Conservation (phyloP, 1,284 basidiomycete species). For the Cryptococcus jaspeensis region DNA sequence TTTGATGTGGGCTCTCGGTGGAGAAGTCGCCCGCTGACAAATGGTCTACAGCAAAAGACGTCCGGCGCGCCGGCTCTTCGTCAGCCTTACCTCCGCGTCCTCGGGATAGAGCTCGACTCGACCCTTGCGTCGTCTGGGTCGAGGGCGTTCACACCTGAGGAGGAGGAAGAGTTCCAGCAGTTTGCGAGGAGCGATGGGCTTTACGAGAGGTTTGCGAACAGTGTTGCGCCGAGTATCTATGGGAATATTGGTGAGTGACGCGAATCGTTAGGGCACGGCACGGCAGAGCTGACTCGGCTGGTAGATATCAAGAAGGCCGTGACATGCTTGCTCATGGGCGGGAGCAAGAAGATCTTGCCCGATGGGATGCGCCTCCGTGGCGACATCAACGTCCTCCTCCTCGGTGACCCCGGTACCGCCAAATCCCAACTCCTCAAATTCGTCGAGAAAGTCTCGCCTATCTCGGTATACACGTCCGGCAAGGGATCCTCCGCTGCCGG, state of each 20-base stretch:
- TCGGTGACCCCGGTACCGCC: constrained; percentile 97
- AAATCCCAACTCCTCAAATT: constrained; percentile 98
- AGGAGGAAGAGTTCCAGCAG: constrained; percentile 90
- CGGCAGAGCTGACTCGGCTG: not conserved
- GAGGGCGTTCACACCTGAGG: constrained; percentile 81
- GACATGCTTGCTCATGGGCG: constrained; percentile 90
- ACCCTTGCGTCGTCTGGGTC: constrained; percentile 61
- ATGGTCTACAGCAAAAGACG: constrained; percentile 59
- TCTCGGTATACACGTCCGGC: constrained; percentile 96
- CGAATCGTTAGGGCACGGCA: not conserved
- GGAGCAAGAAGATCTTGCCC: constrained; percentile 96
- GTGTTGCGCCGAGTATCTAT: constrained; percentile 96
- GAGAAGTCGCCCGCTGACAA: constrained; percentile 16
- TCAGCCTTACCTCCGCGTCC: constrained; percentile 89
- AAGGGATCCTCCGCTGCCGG: constrained; percentile 98
- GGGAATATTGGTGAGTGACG: constrained; percentile 78
- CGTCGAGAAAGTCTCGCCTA: constrained; percentile 97
- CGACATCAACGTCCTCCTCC: constrained; percentile 94
- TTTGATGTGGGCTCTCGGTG: constrained; percentile 11
- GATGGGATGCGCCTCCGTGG: constrained; percentile 97
- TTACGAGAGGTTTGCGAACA: constrained; percentile 90
- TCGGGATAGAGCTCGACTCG: constrained; percentile 86
- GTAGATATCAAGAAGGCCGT: constrained; percentile 98
- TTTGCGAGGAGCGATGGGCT: constrained; percentile 86
- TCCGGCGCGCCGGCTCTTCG: constrained; percentile 78